Evolutionary conservation across 768 basidiomycete genomes (phyloP), one percentile per base, ranked within the genome.

Genomic region (Udeniomyces megalosporus): DNA sequence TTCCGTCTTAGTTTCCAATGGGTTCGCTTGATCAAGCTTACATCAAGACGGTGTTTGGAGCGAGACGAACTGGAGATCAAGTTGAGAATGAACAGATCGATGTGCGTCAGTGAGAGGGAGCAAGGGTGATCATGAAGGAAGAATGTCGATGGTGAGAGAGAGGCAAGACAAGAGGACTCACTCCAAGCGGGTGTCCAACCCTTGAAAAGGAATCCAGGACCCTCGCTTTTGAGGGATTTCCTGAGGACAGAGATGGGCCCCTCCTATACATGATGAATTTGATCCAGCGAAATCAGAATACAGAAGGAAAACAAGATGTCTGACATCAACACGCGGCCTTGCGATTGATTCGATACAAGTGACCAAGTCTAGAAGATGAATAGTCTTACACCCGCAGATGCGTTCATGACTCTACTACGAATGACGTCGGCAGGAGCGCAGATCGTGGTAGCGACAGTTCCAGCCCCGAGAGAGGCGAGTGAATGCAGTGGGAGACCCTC

Each of bases 191-290:
- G 88, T 10, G 89, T 73, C 88, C 88, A 90, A 66, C 88, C 88
- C 71, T 87, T 88, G 78, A 90, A 88, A 84, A 90, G 85, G 79
- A 89, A 90, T 81, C 84, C 84, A 3, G 85, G 72, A 15, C 88
- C 88, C 68, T 90, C 88, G 66, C 75, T 82, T 64, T 79, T 77
- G 65, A 90, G 75, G 22, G 86, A 85, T 12, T 77, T 67, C 22
- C 78, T 77, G 70, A 89, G 86, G 46, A 85, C 84, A 6, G 74
- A 78, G 29, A 89, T 66, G 0, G 87, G 63, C 0, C 58, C 63
- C 58, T 85, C 1, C 38, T 42, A 42, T 17, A 42, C n/a, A n/a
- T n/a, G n/a, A n/a, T n/a, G n/a, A n/a, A n/a, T n/a, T n/a, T n/a
- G n/a, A n/a, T n/a, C n/a, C n/a, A n/a, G n/a, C 84, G 86, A 83